Evolutionary conservation across 768 basidiomycete genomes (phyloP).

Genomic region (Russula ochroleuca): DNA sequence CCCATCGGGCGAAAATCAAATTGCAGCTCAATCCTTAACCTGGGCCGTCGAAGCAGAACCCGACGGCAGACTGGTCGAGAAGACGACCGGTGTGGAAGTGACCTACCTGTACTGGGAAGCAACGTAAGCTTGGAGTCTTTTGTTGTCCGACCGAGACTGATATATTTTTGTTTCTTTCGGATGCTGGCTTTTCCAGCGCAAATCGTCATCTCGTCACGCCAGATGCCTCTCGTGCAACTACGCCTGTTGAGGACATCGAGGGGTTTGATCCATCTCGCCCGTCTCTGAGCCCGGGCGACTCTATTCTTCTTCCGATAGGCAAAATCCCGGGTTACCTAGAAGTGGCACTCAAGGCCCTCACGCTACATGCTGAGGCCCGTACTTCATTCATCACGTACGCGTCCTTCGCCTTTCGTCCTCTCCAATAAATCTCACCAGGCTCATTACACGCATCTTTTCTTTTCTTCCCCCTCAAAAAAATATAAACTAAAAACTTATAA

Average conservation of each 20-base stretch:
- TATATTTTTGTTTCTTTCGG: too few relatives aligned
- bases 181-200: background rate
- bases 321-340: slow-evolving; percentile 40
- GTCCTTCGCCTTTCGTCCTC: slow-evolving; percentile 19
- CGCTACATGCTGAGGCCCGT: slow-evolving; percentile 42
- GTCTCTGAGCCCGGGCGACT: slow-evolving; percentile 1
- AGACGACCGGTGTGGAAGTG: slow-evolving; percentile 11
- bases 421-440: background rate
- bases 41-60: slow-evolving; percentile 16
- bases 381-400: slow-evolving; percentile 46
- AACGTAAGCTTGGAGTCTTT: background rate
- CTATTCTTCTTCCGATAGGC: slow-evolving; percentile 31
- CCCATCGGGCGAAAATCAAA: background rate
- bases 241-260: background rate
- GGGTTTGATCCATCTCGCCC: slow-evolving; percentile 15
- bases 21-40: background rate
- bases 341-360: slow-evolving; percentile 33
- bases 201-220: background rate
- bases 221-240: background rate
- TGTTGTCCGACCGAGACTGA: background rate
- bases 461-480: too few relatives aligned
- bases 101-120: slow-evolving; percentile 21
- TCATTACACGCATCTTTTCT: background rate
- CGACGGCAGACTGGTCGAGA: slow-evolving; percentile 12
- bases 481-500: too few relatives aligned